Evolutionary conservation across 495 filamentous ascomycete genomes (phyloP).

Genomic region (Aspergillus campestris): DNA sequence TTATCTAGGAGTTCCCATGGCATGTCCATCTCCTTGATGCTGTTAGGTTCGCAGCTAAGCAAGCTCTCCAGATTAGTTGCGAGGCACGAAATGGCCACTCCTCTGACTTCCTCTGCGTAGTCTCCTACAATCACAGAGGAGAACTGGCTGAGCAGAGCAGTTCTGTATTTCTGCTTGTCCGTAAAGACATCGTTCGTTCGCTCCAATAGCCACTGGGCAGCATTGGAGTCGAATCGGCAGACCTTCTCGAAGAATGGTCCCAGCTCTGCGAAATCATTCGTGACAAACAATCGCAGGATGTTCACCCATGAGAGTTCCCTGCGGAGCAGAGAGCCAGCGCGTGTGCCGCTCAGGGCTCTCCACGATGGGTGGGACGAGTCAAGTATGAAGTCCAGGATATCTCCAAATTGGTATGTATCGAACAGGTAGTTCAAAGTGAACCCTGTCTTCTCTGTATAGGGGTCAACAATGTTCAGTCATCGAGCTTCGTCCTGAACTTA

Average conservation of each 20-base stretch:
- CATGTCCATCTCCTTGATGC: conserved; percentile 9
- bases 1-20: conserved; percentile 20
- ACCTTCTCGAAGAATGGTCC: conserved; percentile 18
- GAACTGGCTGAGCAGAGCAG: conserved; percentile 21
- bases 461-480: too few relatives aligned
- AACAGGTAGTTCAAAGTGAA: conserved; percentile 19
- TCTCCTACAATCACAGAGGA: conserved; percentile 22
- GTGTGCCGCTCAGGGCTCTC: conserved; percentile 25
- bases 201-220: conserved; percentile 32
- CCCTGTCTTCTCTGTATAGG: conserved; percentile 10
- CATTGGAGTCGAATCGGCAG: conserved; percentile 28
- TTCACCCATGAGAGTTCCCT: conserved; percentile 31
- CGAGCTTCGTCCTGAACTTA: conserved; percentile 5
- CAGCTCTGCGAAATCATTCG: conserved; percentile 11
- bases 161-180: conserved; percentile 13
- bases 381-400: conserved; percentile 20
- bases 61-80: conserved; percentile 23
- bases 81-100: conserved; percentile 26
- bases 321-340: conserved; percentile 32
- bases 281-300: conserved; percentile 19
- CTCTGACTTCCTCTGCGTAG: conserved; percentile 22
- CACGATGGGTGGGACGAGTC: conserved; percentile 22
- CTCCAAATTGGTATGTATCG: conserved; percentile 22
- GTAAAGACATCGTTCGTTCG: conserved; percentile 19
- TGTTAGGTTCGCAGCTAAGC: conserved; percentile 12